These are phyloP conservation scores for Penicillium malachiteum DNA, from an alignment of 495 filamentous ascomycete genomes.

Conservation along the genomic window DNA sequence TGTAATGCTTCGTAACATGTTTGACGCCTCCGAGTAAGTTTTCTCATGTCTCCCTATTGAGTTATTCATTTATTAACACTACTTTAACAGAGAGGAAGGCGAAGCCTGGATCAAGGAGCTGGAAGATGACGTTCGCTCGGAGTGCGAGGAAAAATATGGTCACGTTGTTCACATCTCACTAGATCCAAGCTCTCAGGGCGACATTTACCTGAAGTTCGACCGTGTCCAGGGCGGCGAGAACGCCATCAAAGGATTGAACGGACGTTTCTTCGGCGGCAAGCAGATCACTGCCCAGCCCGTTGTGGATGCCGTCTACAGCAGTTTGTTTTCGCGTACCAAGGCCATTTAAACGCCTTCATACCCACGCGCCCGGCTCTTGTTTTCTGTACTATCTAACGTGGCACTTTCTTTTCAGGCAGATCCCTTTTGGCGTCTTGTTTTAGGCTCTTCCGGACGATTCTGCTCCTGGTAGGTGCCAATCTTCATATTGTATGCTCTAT, in stretches of 20 bases:
- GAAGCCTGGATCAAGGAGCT: slow-evolving; percentile 89
- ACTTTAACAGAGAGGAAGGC: slow-evolving; percentile 68
- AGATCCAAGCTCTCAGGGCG: slow-evolving; percentile 90
- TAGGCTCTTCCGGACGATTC: slow-evolving; percentile 32
- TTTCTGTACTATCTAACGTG: slow-evolving; percentile 6
- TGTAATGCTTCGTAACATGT: slow-evolving; percentile 94
- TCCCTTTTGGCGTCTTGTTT: slow-evolving; percentile 19
- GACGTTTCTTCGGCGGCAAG: slow-evolving; percentile 86
- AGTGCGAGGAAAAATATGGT: slow-evolving; percentile 96
- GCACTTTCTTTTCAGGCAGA: slow-evolving; percentile 21
- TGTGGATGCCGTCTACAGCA: slow-evolving; percentile 97
- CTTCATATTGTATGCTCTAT: slow-evolving; percentile 1
- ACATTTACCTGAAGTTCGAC: slow-evolving; percentile 98
- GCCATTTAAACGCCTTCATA: slow-evolving; percentile 45
- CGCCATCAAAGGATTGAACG: slow-evolving; percentile 95
- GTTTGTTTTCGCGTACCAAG: slow-evolving; percentile 86
- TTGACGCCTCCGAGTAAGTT: slow-evolving; percentile 85
- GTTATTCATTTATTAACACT: slow-evolving; percentile 39
- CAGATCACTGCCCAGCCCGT: slow-evolving; percentile 93
- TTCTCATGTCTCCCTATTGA: not conserved
- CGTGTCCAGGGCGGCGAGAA: slow-evolving; percentile 92
- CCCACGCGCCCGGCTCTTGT: slow-evolving; percentile 2
- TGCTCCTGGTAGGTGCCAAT: slow-evolving; percentile 47
- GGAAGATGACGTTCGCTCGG: slow-evolving; percentile 88
- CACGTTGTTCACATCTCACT: slow-evolving; percentile 96